Base-by-base conservation (phyloP, 768 basidiomycete genomes). In the Phlegmacium glaucopus region DNA sequence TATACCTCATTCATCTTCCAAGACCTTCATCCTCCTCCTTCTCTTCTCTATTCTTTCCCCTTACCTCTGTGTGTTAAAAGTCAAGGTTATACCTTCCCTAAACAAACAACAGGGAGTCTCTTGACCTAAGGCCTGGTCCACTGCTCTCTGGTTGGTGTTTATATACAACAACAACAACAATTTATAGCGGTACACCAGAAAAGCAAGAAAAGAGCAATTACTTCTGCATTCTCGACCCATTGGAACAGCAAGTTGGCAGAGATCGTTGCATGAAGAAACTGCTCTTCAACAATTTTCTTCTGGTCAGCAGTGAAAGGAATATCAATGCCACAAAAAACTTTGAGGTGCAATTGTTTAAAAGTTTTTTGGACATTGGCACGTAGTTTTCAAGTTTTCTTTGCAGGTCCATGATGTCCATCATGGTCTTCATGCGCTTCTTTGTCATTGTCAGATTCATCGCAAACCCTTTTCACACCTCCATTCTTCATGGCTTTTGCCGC, bases 181-280 rank as follows among this genome's bases (percentile, higher is more conserved):
- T 22, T 22, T 22, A 61, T 56, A 3, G 60, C 60, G 9, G 56
- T 45, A 3, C 39, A 59, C 2, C 52, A 54, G 44, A 64, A 64
- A 44, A 65, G 59, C 4, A 62, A 18, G 22, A 65, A 65, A 7
- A 66, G 59, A 1, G 45, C 55, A 25, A 61, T 54, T 9, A 66
- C 39, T 48, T 66, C 62, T 2, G 56, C 50, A 45, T 66, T 55
- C 29, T 62, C 57, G 9, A 56, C 53, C 59, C 63, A 66, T 38
- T 50, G 45, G 46, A 62, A 64, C 9, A 56, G 60, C 1, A 65
- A 43, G 27, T 67, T 65, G 32, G 63, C 61, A 0, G 60, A 67
- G 10, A 63, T 49, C 0, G 62, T 66, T 0, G 63, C 61, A 0
- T 56, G 47, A 6, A 60, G 51, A 28, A 64, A 63, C 36, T 67